These are phyloP conservation scores for Ustilago curta DNA, from an alignment of 1,284 basidiomycete genomes.

Conservation along the genomic window DNA sequence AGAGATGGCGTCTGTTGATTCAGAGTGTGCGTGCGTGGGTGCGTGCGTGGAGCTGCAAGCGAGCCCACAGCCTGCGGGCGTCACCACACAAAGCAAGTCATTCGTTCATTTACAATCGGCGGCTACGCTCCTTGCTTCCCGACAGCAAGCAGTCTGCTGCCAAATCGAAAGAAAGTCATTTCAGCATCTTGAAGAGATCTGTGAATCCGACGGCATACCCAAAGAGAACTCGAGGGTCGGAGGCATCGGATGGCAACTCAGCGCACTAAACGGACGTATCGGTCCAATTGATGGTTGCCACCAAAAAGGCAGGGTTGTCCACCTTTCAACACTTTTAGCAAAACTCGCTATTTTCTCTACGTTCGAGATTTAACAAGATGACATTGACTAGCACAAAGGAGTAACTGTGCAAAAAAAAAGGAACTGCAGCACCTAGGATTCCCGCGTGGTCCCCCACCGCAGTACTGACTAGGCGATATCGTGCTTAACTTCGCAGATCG, in stretches of 20 bases:
- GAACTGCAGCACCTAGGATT: conserved; percentile 75
- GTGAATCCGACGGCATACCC: neutral
- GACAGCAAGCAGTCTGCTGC: no score
- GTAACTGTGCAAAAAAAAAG: neutral
- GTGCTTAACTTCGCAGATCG: conserved; percentile 83
- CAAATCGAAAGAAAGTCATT: neutral
- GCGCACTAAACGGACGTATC: conserved; percentile 8
- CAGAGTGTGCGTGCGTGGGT: no score
- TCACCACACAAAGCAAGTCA: no score
- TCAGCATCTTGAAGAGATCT: neutral
- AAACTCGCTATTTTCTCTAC: neutral
- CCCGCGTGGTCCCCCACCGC: conserved; percentile 85
- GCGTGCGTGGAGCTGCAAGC: no score
- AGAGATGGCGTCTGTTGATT: neutral
- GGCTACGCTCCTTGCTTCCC: no score
- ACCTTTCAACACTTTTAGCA: neutral
- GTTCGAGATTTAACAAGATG: neutral
- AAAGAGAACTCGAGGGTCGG: neutral
- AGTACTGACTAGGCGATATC: conserved; percentile 84
- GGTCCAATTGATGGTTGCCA: neutral
- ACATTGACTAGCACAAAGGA: neutral
- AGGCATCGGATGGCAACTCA: neutral
- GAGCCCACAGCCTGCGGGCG: no score
- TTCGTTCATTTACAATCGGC: no score
- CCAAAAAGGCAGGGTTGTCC: neutral